phyloP scores from a whole-genome alignment of 208 protist species.

The Acanthamoeba triangularis region DNA sequence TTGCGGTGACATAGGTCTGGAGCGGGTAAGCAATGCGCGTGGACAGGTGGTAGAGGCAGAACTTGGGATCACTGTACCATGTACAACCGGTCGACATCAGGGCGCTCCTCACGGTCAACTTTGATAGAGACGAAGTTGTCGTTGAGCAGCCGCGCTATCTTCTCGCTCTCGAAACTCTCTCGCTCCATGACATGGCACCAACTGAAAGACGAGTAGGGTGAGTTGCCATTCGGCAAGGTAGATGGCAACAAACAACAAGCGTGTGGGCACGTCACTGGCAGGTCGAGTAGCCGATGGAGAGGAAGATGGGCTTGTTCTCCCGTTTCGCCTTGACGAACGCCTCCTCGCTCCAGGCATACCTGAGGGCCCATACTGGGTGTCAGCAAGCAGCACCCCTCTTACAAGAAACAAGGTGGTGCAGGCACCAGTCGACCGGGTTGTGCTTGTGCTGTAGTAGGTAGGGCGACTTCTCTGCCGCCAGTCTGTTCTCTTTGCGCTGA shows the following conservation, averaged over 20 bases:
- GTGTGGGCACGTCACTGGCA: conserved; percentile 71
- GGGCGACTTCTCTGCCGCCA: conserved; percentile 72
- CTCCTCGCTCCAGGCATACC: conserved; percentile 85
- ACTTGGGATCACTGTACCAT: conserved; percentile 19
- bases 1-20: conserved; percentile 63
- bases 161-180: conserved; percentile 87
- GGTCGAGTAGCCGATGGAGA: conserved; percentile 87
- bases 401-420: neutral
- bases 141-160: conserved; percentile 71
- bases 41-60: neutral
- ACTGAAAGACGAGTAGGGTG: neutral
- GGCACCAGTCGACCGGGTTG: conserved; percentile 87
- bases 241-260: neutral
- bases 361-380: neutral
- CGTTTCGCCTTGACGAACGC: conserved; percentile 81
- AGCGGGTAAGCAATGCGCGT: neutral
- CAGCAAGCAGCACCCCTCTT: neutral
- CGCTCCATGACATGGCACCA: conserved; percentile 90
- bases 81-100: conserved; percentile 84
- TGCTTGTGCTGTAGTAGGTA: conserved; percentile 86
- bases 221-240: neutral
- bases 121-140: conserved; percentile 85
- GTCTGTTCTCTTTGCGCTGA: conserved; percentile 40
- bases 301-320: conserved; percentile 86
- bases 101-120: conserved; percentile 84